Evolutionary conservation across 2,329 filamentous ascomycete genomes (phyloP).

Genomic region (Beauveria medogensis): DNA sequence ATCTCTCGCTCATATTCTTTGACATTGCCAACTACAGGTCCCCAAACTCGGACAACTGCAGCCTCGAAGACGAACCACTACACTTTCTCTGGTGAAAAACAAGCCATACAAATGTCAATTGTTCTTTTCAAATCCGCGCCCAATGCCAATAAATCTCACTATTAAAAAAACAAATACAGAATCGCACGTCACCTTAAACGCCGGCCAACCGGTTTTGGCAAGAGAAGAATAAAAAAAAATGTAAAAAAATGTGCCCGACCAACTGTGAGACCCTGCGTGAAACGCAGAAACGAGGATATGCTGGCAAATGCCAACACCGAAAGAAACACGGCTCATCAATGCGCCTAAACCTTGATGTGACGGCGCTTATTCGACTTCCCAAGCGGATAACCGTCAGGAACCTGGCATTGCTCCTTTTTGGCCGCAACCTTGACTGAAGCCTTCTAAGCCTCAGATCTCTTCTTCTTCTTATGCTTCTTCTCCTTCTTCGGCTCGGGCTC

Average conservation of each 20-base stretch:
- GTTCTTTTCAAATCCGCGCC: conserved; percentile 3
- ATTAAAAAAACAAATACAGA: conserved; percentile 2
- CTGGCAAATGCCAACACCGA: conserved; percentile 13
- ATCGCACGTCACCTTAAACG: conserved; percentile 6
- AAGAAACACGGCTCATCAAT: conserved; percentile 10
- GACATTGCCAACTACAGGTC: background rate
- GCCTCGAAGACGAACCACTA: background rate
- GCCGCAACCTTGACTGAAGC: background rate
- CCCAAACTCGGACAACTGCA: background rate
- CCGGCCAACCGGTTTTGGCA: conserved; percentile 7
- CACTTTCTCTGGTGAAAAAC: background rate
- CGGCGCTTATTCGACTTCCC: background rate
- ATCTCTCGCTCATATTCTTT: background rate
- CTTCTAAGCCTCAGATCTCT: conserved; percentile 29
- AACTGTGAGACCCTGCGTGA: conserved; percentile 9
- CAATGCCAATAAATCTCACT: conserved; percentile 2
- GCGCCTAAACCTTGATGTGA: background rate
- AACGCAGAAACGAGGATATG: conserved; percentile 12
- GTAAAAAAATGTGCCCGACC: conserved; percentile 8
- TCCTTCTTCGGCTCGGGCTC: conserved; percentile 51
- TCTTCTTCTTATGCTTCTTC: conserved; percentile 46
- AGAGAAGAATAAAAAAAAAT: conserved; percentile 10
- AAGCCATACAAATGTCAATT: background rate
- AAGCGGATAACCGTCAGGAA: background rate
- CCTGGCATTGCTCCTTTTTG: background rate